Percentiles rank a stretch among this genome's conserved stretches.
Conservation (phyloP, 2,329 filamentous ascomycete species). For the Alternaria gaisen region DNA sequence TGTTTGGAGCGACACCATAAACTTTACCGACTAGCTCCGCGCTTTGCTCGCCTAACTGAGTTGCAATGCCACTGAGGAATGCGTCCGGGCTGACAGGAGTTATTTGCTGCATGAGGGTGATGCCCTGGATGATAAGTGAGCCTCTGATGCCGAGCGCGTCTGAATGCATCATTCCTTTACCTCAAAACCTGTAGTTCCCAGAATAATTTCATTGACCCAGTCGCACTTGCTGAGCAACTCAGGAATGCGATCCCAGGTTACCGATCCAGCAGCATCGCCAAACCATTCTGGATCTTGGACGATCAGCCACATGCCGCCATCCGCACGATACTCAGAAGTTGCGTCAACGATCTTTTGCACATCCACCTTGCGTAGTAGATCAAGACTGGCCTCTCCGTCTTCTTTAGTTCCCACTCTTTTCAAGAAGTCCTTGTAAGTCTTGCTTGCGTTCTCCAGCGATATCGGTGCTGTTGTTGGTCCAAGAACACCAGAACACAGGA, state of each 20-base stretch:
- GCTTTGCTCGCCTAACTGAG: conserved; percentile 20
- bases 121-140: conserved; percentile 8
- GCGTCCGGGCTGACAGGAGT: conserved; percentile 19
- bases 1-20: conserved; percentile 50
- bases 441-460: conserved; percentile 13
- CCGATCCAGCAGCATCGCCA: conserved; percentile 3
- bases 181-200: conserved; percentile 58
- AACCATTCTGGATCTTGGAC: conserved; percentile 29
- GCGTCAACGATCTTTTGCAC: conserved; percentile 26
- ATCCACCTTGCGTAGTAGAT: conserved; percentile 16
- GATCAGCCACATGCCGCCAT: conserved; percentile 21
- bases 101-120: background rate
- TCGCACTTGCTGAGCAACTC: conserved; percentile 29
- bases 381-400: conserved; percentile 16
- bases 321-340: conserved; percentile 4
- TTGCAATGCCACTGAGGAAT: conserved; percentile 36
- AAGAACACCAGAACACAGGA: conserved; percentile 33
- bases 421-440: conserved; percentile 27
- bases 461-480: conserved; percentile 24
- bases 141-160: background rate
- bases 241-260: conserved; percentile 33
- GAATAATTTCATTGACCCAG: conserved; percentile 56
- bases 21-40: conserved; percentile 32
- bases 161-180: conserved; percentile 30
- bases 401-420: conserved; percentile 29